Conservation (phyloP, 306 rosid species). For the Vicia villosa region DNA sequence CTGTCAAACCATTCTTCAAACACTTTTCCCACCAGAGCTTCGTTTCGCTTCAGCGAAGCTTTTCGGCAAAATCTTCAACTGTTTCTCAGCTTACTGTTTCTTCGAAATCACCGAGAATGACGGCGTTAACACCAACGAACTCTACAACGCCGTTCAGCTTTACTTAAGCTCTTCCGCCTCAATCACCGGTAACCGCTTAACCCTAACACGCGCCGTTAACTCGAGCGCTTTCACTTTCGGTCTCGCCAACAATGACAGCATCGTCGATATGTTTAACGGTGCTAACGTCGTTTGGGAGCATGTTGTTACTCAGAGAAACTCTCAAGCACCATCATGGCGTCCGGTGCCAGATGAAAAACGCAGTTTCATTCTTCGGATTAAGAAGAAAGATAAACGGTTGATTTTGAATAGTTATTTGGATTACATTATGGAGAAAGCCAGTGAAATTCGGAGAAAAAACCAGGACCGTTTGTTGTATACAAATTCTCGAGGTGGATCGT, state of each 20-base stretch:
- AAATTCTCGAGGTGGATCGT: slow-evolving; percentile 83
- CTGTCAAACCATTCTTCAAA: slow-evolving; percentile 75
- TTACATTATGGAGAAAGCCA: slow-evolving; percentile 78
- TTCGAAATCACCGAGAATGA: slow-evolving; percentile 95
- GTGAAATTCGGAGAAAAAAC: slow-evolving; percentile 74
- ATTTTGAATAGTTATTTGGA: slow-evolving; percentile 68
- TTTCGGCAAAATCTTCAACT: slow-evolving; percentile 54
- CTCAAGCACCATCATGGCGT: slow-evolving; percentile 85
- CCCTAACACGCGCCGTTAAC: slow-evolving; percentile 85
- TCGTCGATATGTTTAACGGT: slow-evolving; percentile 71
- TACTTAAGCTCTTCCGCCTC: slow-evolving; percentile 81
- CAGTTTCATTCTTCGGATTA: slow-evolving; percentile 81
- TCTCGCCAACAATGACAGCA: slow-evolving; percentile 85
- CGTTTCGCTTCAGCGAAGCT: slow-evolving; percentile 70
- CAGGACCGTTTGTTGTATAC: slow-evolving; percentile 87
- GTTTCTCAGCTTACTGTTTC: slow-evolving; percentile 81
- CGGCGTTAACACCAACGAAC: slow-evolving; percentile 98
- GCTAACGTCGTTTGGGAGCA: slow-evolving; percentile 86
- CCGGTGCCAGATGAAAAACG: slow-evolving; percentile 91
- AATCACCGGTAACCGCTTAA: slow-evolving; percentile 62
- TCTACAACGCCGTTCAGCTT: slow-evolving; percentile 96
- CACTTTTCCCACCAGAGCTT: slow-evolving; percentile 88
- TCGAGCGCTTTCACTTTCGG: slow-evolving; percentile 85
- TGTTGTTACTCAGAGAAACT: slow-evolving; percentile 72
- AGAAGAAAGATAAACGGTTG: slow-evolving; percentile 59